Conservation (phyloP, 2,329 filamentous ascomycete species). For the Colletotrichum abscissum region DNA sequence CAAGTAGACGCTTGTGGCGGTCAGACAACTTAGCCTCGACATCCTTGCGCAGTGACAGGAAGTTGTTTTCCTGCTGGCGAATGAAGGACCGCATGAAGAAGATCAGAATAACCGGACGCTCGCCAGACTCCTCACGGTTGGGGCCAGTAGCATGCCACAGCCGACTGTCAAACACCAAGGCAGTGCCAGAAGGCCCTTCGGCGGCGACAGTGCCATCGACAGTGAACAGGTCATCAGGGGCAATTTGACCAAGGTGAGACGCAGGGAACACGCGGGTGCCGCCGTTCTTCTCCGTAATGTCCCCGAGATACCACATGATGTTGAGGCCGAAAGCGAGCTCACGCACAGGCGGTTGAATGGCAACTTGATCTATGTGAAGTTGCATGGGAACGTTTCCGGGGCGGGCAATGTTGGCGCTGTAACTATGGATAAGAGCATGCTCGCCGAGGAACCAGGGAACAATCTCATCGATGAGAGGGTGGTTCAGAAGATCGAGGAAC, state of each 20-base stretch:
- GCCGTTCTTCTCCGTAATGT: not conserved
- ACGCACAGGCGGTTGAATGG: not conserved
- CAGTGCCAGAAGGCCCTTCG: not conserved
- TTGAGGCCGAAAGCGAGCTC: not conserved
- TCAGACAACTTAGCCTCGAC: constrained; percentile 19
- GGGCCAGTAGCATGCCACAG: constrained; percentile 13
- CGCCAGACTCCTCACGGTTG: constrained; percentile 2
- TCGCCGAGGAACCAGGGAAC: constrained; percentile 9
- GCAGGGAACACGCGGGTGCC: not conserved
- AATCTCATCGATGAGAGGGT: constrained; percentile 20
- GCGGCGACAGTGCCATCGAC: constrained; percentile 15
- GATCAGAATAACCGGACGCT: constrained; percentile 19
- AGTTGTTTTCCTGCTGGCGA: constrained; percentile 18
- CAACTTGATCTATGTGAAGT: not conserved
- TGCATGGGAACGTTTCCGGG: not conserved
- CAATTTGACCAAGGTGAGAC: not conserved
- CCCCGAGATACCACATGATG: not conserved
- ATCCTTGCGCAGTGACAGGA: constrained; percentile 18
- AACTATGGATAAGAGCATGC: no score
- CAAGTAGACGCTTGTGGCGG: constrained; percentile 1
- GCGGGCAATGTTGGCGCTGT: no score
- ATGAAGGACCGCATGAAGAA: constrained; percentile 22
- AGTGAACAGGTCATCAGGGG: not conserved
- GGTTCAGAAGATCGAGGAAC: constrained; percentile 16
- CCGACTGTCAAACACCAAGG: not conserved